A percentile compares a stretch with the other conserved stretches of the same genome.
Conservation (phyloP, 257 asterid species). For the Oldenlandia corymbosa region DNA sequence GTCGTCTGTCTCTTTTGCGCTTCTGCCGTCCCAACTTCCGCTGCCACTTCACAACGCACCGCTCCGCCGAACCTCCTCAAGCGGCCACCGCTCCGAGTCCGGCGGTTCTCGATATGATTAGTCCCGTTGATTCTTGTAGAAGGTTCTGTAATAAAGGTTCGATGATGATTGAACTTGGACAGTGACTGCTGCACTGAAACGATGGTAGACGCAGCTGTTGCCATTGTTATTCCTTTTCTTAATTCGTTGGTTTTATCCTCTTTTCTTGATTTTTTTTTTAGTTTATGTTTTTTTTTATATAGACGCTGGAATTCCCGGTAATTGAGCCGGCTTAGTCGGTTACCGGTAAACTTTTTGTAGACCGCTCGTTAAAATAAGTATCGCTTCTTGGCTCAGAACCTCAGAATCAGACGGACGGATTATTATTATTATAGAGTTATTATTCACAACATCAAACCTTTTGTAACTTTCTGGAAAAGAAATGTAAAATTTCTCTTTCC, state of each 20-base stretch:
- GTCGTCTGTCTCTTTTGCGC: constrained; percentile 34
- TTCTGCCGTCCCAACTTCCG: constrained; percentile 42
- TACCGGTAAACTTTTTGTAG: too few relatives aligned
- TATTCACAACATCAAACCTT: too few relatives aligned
- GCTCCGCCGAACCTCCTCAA: background rate
- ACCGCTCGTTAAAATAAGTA: too few relatives aligned
- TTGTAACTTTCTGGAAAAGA: too few relatives aligned
- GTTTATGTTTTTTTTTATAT: too few relatives aligned
- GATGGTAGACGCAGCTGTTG: constrained; percentile 5
- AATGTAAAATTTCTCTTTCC: too few relatives aligned
- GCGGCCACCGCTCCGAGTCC: constrained; percentile 4
- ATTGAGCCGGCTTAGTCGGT: too few relatives aligned
- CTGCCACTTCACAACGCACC: constrained; percentile 52
- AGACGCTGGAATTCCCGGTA: too few relatives aligned
- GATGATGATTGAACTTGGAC: background rate
- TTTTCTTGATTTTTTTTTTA: too few relatives aligned
- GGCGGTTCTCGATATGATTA: background rate
- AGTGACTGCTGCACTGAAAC: background rate
- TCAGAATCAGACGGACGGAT: too few relatives aligned
- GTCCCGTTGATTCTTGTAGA: background rate
- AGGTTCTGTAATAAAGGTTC: background rate
- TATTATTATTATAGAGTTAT: too few relatives aligned
- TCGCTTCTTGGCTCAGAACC: too few relatives aligned
- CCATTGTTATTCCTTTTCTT: background rate
- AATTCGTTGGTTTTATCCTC: background rate